These are phyloP conservation scores for Pterocarpus macrocarpus DNA, from an alignment of 306 rosid genomes.

Conservation along the genomic window DNA sequence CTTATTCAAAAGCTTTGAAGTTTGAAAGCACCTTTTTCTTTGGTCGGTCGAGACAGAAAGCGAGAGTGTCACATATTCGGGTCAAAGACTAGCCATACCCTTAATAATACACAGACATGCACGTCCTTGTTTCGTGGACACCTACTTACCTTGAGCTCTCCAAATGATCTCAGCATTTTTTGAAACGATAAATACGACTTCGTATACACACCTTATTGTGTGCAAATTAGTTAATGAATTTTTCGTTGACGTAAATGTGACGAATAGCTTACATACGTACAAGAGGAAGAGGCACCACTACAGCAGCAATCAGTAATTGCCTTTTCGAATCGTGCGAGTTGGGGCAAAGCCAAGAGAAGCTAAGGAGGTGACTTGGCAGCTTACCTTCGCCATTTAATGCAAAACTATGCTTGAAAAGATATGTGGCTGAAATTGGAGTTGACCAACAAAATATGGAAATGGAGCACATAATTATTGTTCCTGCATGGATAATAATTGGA, in stretches of 20 bases:
- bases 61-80: constrained; percentile 38
- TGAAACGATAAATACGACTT: constrained; percentile 18
- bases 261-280: constrained; percentile 54
- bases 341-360: background rate
- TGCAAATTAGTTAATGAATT: constrained; percentile 33
- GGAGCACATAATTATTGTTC: background rate
- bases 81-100: constrained; percentile 50
- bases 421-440: constrained; percentile 44
- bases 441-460: constrained; percentile 33
- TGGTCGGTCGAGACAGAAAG: constrained; percentile 85
- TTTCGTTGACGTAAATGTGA: constrained; percentile 56
- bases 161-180: constrained; percentile 14
- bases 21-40: constrained; percentile 65
- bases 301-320: too few species aligned
- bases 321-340: background rate
- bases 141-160: constrained; percentile 5
- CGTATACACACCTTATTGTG: background rate
- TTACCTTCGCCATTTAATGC: constrained; percentile 29
- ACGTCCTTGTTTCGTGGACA: constrained; percentile 45
- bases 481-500: background rate
- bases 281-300: background rate
- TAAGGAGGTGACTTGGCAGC: constrained; percentile 30
- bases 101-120: constrained; percentile 15
- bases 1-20: constrained; percentile 61
- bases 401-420: constrained; percentile 15